Conservation (phyloP, 2,329 filamentous ascomycete genomes). For the Aaosphaeria arxii region DNA sequence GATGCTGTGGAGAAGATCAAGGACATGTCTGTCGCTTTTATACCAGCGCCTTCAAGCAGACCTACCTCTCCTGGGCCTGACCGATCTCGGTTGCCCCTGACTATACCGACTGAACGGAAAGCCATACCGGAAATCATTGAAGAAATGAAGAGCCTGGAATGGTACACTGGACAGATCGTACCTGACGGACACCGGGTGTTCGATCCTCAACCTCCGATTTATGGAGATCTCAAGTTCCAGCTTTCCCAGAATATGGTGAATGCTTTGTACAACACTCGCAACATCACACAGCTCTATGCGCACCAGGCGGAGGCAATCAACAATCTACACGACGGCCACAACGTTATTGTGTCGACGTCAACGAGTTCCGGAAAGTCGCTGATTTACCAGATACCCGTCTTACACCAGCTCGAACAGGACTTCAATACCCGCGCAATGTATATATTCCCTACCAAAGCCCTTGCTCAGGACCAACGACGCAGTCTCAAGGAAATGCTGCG, state of each 20-base stretch:
- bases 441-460: conserved; percentile 94
- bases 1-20: conserved; percentile 68
- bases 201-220: conserved; percentile 76
- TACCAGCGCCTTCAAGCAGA: conserved; percentile 59
- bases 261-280: conserved; percentile 86
- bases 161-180: conserved; percentile 92
- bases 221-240: conserved; percentile 79
- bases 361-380: conserved; percentile 96
- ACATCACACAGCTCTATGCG: conserved; percentile 81
- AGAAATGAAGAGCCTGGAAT: conserved; percentile 76
- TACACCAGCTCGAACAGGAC: conserved; percentile 81
- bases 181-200: conserved; percentile 90
- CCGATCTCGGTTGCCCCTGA: conserved; percentile 56
- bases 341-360: conserved; percentile 91
- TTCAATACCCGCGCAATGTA: conserved; percentile 82
- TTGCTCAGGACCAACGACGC: conserved; percentile 90
- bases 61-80: conserved; percentile 41
- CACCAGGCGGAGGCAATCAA: conserved; percentile 96
- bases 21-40: conserved; percentile 55
- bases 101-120: conserved; percentile 77
- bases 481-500: conserved; percentile 81
- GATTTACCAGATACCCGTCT: conserved; percentile 94
- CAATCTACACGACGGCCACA: conserved; percentile 71
- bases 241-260: conserved; percentile 94
- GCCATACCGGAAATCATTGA: conserved; percentile 79